Conservation (phyloP, 805 yeast species). For the Spathaspora boniae region DNA sequence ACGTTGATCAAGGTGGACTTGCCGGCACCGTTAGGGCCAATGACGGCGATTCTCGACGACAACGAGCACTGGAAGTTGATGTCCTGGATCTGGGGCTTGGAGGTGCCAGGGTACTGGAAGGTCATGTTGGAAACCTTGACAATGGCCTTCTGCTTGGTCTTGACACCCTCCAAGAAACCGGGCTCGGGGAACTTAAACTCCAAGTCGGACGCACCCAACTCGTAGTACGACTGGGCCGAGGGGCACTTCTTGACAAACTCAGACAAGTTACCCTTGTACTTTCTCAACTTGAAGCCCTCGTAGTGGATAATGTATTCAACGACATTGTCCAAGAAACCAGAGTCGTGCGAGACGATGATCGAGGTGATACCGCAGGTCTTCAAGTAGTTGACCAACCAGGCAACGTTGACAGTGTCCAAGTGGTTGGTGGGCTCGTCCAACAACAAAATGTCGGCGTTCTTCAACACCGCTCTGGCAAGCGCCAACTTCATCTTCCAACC, state of each 20-base stretch:
- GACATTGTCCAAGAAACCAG: slow-evolving; percentile 98
- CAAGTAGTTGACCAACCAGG: slow-evolving; percentile 99
- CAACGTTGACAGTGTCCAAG: slow-evolving; percentile 99
- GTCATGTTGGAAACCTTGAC: slow-evolving; percentile 96
- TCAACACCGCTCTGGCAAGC: slow-evolving; percentile 97
- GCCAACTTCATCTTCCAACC: slow-evolving; percentile 99
- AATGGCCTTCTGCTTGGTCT: slow-evolving; percentile 99
- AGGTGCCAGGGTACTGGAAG: slow-evolving; percentile 99
- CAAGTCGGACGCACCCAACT: slow-evolving; percentile 95
- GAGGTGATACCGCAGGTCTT: slow-evolving; percentile 98
- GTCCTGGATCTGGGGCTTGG: slow-evolving; percentile 89
- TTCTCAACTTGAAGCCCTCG: slow-evolving; percentile 99
- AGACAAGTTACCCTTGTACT: slow-evolving; percentile 99
- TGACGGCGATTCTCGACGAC: slow-evolving; percentile 99
- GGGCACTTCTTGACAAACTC: slow-evolving; percentile 99
- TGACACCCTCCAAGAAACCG: slow-evolving; percentile 99
- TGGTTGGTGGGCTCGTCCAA: slow-evolving; percentile 99
- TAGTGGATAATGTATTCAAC: slow-evolving; percentile 98
- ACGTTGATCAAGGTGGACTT: slow-evolving; percentile 98
- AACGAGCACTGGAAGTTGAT: slow-evolving; percentile 98
- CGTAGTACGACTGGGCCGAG: slow-evolving; percentile 97
- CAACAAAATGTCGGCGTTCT: slow-evolving; percentile 95
- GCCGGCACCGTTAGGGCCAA: slow-evolving; percentile 99
- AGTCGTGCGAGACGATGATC: slow-evolving; percentile 98
- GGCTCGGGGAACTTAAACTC: slow-evolving; percentile 99